Evolutionary conservation across 768 basidiomycete species (phyloP).

Genomic region (Suillus subluteus): DNA sequence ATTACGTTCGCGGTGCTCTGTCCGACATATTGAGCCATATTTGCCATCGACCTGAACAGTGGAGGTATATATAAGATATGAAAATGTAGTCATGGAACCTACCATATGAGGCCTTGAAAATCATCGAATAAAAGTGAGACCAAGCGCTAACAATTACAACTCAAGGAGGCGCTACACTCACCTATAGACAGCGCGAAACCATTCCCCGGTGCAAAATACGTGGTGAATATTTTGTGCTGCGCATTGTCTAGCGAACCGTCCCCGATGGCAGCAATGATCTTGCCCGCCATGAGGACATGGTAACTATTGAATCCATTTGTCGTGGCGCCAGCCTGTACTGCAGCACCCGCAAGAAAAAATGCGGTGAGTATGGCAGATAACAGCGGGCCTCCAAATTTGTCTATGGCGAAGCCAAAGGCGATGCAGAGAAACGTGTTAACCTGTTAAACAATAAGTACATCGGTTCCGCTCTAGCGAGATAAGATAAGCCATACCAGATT

Average conservation of each 20-base stretch:
- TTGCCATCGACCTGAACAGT: constrained; percentile 37
- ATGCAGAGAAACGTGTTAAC: constrained; percentile 48
- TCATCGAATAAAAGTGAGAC: not conserved
- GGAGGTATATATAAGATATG: not conserved
- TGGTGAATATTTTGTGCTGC: constrained; percentile 47
- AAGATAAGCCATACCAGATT: constrained; percentile 33
- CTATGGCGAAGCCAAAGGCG: constrained; percentile 42
- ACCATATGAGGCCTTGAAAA: constrained; percentile 39
- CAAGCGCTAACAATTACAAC: not conserved
- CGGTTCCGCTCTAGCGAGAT: not conserved
- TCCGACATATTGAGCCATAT: constrained; percentile 44
- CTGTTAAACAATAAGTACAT: constrained; percentile 18
- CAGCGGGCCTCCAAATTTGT: constrained; percentile 43
- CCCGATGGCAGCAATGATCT: constrained; percentile 43
- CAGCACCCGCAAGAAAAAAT: constrained; percentile 41
- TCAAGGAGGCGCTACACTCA: constrained; percentile 10
- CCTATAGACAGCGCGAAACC: constrained; percentile 44
- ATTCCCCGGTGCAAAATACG: constrained; percentile 46
- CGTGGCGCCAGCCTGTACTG: constrained; percentile 42
- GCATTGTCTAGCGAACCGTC: constrained; percentile 47
- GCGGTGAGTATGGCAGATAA: constrained; percentile 41
- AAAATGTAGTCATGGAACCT: not conserved
- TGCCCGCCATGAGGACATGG: constrained; percentile 42
- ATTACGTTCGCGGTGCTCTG: constrained; percentile 47
- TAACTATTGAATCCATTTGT: constrained; percentile 44